phyloP scores from a whole-genome alignment of 805 yeast genomes.

The Candida silvatica region DNA sequence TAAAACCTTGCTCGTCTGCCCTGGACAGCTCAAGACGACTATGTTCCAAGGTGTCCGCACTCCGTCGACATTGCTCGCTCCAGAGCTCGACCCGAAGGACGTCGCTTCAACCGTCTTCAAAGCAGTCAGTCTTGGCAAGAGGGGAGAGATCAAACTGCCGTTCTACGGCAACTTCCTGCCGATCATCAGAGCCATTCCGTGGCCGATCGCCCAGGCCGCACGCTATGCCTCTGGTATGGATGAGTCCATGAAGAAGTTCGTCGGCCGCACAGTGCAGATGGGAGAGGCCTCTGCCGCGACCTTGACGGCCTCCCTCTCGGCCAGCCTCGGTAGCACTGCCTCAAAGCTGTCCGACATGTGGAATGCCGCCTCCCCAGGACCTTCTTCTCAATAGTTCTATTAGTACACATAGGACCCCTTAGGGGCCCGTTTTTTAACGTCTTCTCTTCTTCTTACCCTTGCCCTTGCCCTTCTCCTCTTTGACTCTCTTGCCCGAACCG shows the following conservation, averaged over 20 bases:
- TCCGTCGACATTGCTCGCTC: conserved; percentile 73
- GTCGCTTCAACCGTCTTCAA: conserved; percentile 53
- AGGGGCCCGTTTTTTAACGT: not conserved
- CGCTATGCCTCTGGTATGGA: conserved; percentile 67
- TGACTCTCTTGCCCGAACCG: conserved; percentile 33
- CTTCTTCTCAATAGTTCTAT: not conserved
- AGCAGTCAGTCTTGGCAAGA: conserved; percentile 49
- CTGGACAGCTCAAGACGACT: conserved; percentile 75
- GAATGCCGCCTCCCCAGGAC: not conserved
- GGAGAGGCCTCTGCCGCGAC: not conserved
- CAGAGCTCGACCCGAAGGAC: conserved; percentile 60
- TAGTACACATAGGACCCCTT: not conserved
- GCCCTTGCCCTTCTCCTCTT: conserved; percentile 20
- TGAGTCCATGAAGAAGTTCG: conserved; percentile 26
- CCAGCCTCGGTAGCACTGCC: not conserved
- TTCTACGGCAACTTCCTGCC: conserved; percentile 73
- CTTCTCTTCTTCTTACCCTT: conserved; percentile 3
- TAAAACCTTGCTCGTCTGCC: conserved; percentile 69
- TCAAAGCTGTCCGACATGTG: not conserved
- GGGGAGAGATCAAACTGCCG: conserved; percentile 69
- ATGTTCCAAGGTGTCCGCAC: conserved; percentile 71
- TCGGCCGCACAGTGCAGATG: conserved; percentile 9
- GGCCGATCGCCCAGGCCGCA: conserved; percentile 52
- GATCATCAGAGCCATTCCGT: conserved; percentile 58
- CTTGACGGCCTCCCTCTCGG: not conserved